phyloP scores from a whole-genome alignment of 805 yeast species.

The Candida awuae region DNA sequence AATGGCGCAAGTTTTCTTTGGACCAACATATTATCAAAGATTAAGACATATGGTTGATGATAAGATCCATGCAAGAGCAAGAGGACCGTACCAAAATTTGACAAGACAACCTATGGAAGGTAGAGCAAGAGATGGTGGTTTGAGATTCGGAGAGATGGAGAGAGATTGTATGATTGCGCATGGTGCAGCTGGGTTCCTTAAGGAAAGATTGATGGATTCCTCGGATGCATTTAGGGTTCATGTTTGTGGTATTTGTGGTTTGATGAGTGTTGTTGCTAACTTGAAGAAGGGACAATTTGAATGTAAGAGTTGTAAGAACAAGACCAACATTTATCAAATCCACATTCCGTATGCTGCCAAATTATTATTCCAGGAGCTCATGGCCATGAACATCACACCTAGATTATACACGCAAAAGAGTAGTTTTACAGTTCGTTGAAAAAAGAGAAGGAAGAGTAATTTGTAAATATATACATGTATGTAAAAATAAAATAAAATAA shows the following conservation, averaged over 20 bases:
- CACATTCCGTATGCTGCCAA: slow-evolving; percentile 99
- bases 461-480: neutral
- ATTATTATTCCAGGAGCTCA: slow-evolving; percentile 93
- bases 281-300: slow-evolving; percentile 96
- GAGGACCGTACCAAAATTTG: slow-evolving; percentile 96
- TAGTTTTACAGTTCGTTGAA: slow-evolving; percentile 26
- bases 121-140: slow-evolving; percentile 98
- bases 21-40: slow-evolving; percentile 99
- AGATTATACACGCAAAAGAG: slow-evolving; percentile 81
- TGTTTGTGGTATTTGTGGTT: slow-evolving; percentile 96
- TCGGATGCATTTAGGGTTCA: slow-evolving; percentile 98
- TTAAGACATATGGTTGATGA: slow-evolving; percentile 99
- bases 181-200: slow-evolving; percentile 97
- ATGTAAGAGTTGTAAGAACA: slow-evolving; percentile 97
- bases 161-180: slow-evolving; percentile 99
- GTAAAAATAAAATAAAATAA: slow-evolving; percentile 1
- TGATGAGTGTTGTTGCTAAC: slow-evolving; percentile 96
- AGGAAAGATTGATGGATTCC: slow-evolving; percentile 97
- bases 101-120: slow-evolving; percentile 99
- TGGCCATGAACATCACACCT: slow-evolving; percentile 99
- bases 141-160: slow-evolving; percentile 99
- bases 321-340: slow-evolving; percentile 95
- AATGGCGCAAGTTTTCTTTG: slow-evolving; percentile 97
- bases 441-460: neutral
- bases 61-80: slow-evolving; percentile 97